These are phyloP conservation scores for Fusarium sarcochroum DNA, from an alignment of 2,329 filamentous ascomycete genomes.

Conservation along the genomic window DNA sequence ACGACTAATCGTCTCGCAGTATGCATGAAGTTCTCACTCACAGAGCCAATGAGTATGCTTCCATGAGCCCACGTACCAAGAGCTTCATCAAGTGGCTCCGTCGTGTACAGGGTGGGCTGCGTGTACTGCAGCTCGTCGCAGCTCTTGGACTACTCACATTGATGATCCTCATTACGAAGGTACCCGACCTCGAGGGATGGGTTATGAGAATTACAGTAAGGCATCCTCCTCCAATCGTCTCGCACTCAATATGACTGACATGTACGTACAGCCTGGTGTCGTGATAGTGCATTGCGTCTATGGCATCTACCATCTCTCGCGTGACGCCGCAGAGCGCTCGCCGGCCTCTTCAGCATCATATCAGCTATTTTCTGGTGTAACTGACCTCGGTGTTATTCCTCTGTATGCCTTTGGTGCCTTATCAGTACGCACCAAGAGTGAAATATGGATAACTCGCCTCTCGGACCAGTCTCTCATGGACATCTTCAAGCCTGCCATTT, in stretches of 20 bases:
- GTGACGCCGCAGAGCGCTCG: slow-evolving; percentile 78
- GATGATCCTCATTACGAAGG: slow-evolving; percentile 81
- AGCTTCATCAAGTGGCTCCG: slow-evolving; percentile 78
- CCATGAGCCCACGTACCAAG: slow-evolving; percentile 80
- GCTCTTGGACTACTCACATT: slow-evolving; percentile 80
- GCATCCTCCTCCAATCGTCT: slow-evolving; percentile 10
- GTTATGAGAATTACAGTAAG: slow-evolving; percentile 83
- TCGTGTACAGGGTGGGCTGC: slow-evolving; percentile 76
- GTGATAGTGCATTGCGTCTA: slow-evolving; percentile 81
- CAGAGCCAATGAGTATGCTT: slow-evolving; percentile 71
- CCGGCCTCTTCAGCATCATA: slow-evolving; percentile 89
- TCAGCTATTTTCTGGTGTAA: slow-evolving; percentile 83
- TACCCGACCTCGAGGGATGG: slow-evolving; percentile 77
- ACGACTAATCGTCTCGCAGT: slow-evolving; percentile 51
- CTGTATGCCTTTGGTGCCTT: slow-evolving; percentile 70
- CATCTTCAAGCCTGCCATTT: slow-evolving; percentile 75
- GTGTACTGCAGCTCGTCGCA: slow-evolving; percentile 76
- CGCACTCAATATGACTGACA: slow-evolving; percentile 18
- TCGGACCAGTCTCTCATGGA: slow-evolving; percentile 67
- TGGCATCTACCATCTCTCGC: slow-evolving; percentile 83
- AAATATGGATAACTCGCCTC: slow-evolving; percentile 78
- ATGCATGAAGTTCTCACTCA: slow-evolving; percentile 75
- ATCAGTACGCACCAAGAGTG: slow-evolving; percentile 60
- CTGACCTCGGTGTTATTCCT: slow-evolving; percentile 72
- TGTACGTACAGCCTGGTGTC: slow-evolving; percentile 75